Base-by-base conservation (phyloP, 345 rosid species). In the Salix purpurea region DNA sequence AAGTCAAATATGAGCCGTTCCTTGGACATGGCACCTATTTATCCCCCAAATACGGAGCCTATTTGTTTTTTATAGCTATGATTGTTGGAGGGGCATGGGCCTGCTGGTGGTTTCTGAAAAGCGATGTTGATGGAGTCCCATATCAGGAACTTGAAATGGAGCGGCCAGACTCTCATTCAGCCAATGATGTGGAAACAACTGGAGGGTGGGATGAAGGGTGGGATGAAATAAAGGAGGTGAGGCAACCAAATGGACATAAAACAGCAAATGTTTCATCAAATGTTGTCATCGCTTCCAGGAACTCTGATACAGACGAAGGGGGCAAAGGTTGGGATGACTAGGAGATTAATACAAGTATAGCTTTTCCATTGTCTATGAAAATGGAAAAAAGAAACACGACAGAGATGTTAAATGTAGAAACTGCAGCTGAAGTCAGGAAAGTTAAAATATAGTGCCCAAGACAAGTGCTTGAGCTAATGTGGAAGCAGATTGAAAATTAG, bases 111-210 rank as follows among this genome's bases (percentile, higher is more conserved):
- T 52, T 78, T 54, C 74, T 74, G 34, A 77, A 74, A 73, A 77
- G 65, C 24, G 52, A 64, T 23, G 58, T 19, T 16, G 48, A 72
- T 66, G 79, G 79, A 67, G 54, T 69, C 37, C 62, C 26, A 8
- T 81, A 81, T 73, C 84, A 81, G 67, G 84, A 74, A 60, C 78
- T 82, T 28, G 83, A 85, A 75, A 83, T 85, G 88, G 86, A 62
- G 21, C 75, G 74, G 71, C 74, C 82, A 7, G 75, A 68, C 10
- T 24, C 71, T 4, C 28, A 69, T n/a, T 52, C 70, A 1, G 78
- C 68, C 28, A 71, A 7, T 24, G 62, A 71, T 37, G 80, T 74
- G 72, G 86, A 83, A 79, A 73, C 70, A 42, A 67, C 42, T 9
- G 82, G 75, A 26, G 79, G 71, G n/a, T 86, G 85, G 88, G 83